Evolutionary conservation across 2,329 filamentous ascomycete genomes (phyloP), one percentile per base, ranked within the genome.

Genomic region (Pseudonectria buxi): DNA sequence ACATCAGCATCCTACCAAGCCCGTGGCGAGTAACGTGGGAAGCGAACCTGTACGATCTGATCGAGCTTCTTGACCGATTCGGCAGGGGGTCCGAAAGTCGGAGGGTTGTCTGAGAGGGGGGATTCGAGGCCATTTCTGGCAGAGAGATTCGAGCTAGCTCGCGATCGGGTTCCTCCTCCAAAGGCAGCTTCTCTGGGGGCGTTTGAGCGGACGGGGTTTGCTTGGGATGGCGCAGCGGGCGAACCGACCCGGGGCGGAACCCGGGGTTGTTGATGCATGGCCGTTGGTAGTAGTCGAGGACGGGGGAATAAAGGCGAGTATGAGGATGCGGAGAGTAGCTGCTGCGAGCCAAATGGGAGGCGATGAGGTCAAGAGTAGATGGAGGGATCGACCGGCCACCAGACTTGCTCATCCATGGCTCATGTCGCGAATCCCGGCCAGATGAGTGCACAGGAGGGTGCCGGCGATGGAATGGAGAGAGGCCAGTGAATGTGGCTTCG

Each of bases 241-340:
- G 86, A 87, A 43, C 82, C 74, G 54, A 78, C 74, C 59, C 80
- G 74, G 47, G 84, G 82, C 47, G 83, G 76, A 44, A 80, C 76
- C 52, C 89, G 81, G 51, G 85, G 81, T 65, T 89, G 86, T 66
- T 94, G 89, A 76, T 95, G 88, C 89, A 95, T 95, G 33, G 32
- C 50, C 44, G 28, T 26, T 39, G 14, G 28, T n/a, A 22, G 24
- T 29, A 24, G n/a, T 24, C 26, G 27, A 27, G 26, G 33, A 31
- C 34, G 30, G 28, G n/a, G n/a, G n/a, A n/a, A n/a, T n/a, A n/a
- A 28, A 29, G 34, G 30, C 29, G 27, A 14, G 30, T 26, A 14
- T 26, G 36, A 13, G 28, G 14, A 24, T 32, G 14, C 9, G 18
- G 18, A 5, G 18, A 22, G 14, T 24, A 18, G 24, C 15, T 22